Evolutionary conservation across 148 eudicot genomes (phyloP), one percentile per base, ranked within the genome.

Genomic region (Salicornia ramosissima): DNA sequence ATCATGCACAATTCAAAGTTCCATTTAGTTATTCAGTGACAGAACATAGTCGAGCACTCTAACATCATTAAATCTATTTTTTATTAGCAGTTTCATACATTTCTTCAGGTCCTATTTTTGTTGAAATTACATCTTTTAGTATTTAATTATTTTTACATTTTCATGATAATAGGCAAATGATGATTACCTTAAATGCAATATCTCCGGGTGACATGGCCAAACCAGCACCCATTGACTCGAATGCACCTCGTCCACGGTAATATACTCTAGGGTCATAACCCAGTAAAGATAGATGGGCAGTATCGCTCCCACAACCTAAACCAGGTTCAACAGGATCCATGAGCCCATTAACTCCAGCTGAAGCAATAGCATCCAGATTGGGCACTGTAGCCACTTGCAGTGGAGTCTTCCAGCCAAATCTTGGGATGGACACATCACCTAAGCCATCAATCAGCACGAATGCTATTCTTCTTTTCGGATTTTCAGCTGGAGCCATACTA

Each of bases 321-420:
- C 98, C 99, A 25, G 84, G 92, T 87, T 94, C 99, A 62, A 94
- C 97, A 26, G 99, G 99, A 71, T 94, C 98, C 99, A 94, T 90
- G 45, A 94, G 85, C 69, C 97, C 99, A 81, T 88, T 94, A 53
- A 94, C 88, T 28, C 98, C 99, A 70, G 99, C 90, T 65, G 91
- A 88, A 75, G 97, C 96, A 66, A 94, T 84, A 15, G 91, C 91
- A 77, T 94, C 96, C 78, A 90, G 73, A 68, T 91, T 86, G 18
- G 97, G 97, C 47, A 86, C 70, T 59, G 45, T 71, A 5, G 97
- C 96, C 22, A 80, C 85, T 81, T 94, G 82, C 21, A 88, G 72
- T 21, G 98, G 96, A 25, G 96, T 88, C 70, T 78, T 90, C 43
- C 80, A 77, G 51, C 93, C 90, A 63, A 94, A 84, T 68, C 85